phyloP scores from a whole-genome alignment of 331 rosid species.

The Saraca asoca region DNA sequence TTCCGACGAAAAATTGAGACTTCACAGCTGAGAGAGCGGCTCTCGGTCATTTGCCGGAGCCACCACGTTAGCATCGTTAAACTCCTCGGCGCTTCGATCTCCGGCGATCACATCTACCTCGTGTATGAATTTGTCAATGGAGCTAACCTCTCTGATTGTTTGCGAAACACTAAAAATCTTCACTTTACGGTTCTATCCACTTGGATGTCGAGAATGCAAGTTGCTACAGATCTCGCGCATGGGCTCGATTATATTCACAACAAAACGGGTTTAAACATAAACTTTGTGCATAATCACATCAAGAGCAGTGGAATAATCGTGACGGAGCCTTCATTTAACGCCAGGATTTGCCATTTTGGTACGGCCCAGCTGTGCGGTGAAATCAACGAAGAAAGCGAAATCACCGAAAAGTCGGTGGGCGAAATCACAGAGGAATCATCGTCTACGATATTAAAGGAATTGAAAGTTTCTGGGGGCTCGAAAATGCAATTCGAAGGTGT shows the following conservation, averaged over 20 bases:
- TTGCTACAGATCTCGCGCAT: conserved; percentile 86
- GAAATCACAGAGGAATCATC: conserved; percentile 36
- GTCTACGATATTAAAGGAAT: background rate
- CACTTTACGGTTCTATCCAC: conserved; percentile 65
- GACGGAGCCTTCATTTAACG: conserved; percentile 65
- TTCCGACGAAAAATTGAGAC: conserved; percentile 50
- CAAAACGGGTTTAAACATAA: conserved; percentile 58
- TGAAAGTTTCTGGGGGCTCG: conserved; percentile 25
- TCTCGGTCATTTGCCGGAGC: conserved; percentile 72
- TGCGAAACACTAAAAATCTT: conserved; percentile 52
- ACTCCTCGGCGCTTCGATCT: conserved; percentile 77
- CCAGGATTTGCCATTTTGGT: conserved; percentile 84
- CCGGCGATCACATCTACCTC: conserved; percentile 68
- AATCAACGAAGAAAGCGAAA: conserved; percentile 27
- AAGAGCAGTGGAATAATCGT: conserved; percentile 69
- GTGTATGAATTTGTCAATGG: conserved; percentile 70
- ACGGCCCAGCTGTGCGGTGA: conserved; percentile 85
- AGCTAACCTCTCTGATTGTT: conserved; percentile 65
- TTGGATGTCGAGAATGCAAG: conserved; percentile 90
- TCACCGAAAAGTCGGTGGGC: conserved; percentile 1
- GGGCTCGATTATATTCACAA: conserved; percentile 83
- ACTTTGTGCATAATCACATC: conserved; percentile 70
- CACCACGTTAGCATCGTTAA: conserved; percentile 79
- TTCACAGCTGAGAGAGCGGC: conserved; percentile 46
- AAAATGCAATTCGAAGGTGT: conserved; percentile 57